These are phyloP conservation scores for Myxozyma nipponensis DNA, from an alignment of 805 yeast genomes.

Conservation along the genomic window DNA sequence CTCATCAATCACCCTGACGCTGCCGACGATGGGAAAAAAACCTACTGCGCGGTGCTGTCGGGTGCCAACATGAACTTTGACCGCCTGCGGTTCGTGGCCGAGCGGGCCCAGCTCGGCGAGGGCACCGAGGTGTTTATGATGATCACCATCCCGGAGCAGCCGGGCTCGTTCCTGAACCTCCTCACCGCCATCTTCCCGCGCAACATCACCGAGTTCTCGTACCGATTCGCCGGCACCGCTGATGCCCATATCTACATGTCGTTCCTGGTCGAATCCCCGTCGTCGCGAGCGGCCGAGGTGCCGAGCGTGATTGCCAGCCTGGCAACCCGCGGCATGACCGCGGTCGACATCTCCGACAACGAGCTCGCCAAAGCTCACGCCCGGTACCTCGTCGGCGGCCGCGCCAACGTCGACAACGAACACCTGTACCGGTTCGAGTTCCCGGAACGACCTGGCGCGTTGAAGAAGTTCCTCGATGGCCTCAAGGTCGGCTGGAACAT, in stretches of 20 bases:
- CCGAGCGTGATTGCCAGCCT: slow-evolving; percentile 52
- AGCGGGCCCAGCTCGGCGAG: slow-evolving; percentile 97
- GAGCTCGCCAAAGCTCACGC: slow-evolving; percentile 96
- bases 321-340: slow-evolving; percentile 55
- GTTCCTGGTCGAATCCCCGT: slow-evolving; percentile 69
- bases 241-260: slow-evolving; percentile 82
- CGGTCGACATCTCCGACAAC: slow-evolving; percentile 82
- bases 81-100: slow-evolving; percentile 90
- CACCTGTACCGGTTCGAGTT: slow-evolving; percentile 80
- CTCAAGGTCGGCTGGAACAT: slow-evolving; percentile 83
- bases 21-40: slow-evolving; percentile 56
- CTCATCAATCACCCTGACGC: slow-evolving; percentile 63
- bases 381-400: slow-evolving; percentile 93
- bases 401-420: slow-evolving; percentile 68
- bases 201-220: slow-evolving; percentile 89
- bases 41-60: slow-evolving; percentile 79
- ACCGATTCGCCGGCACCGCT: slow-evolving; percentile 55
- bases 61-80: slow-evolving; percentile 99
- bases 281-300: slow-evolving; percentile 73
- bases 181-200: slow-evolving; percentile 81
- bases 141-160: slow-evolving; percentile 85
- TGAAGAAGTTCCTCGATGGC: slow-evolving; percentile 69
- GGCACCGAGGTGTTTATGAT: slow-evolving; percentile 92
- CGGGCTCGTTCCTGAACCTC: slow-evolving; percentile 81
- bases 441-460: slow-evolving; percentile 97